Conservation (phyloP, 2,329 filamentous ascomycete species). For the Chaetomium sp. region DNA sequence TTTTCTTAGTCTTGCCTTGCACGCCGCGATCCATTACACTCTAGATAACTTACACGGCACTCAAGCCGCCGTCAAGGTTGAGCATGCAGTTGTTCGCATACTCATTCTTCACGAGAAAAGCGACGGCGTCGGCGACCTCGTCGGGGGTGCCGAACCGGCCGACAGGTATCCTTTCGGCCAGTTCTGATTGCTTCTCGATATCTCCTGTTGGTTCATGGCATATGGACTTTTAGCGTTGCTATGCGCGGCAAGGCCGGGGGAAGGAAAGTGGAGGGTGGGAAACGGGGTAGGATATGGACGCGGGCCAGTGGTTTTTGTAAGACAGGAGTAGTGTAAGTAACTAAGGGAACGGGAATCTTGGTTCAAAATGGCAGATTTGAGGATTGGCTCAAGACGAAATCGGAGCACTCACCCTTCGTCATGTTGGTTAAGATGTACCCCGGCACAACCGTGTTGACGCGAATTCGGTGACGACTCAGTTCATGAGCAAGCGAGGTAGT, state of each 20-base stretch:
- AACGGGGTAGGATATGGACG: too few relatives aligned
- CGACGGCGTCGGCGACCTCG: constrained; percentile 75
- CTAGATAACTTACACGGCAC: constrained; percentile 46
- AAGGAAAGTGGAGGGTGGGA: too few relatives aligned
- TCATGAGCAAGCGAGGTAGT: constrained; percentile 62
- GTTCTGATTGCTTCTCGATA: constrained; percentile 1
- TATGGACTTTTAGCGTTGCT: not conserved
- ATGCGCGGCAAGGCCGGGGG: not conserved
- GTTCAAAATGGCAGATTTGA: not conserved
- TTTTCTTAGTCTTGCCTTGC: not conserved
- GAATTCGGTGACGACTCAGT: constrained; percentile 53
- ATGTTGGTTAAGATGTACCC: constrained; percentile 80
- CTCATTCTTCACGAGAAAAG: constrained; percentile 69
- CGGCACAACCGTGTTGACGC: constrained; percentile 75
- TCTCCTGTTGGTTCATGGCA: constrained; percentile 1
- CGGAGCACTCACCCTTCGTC: constrained; percentile 55
- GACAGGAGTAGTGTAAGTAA: too few relatives aligned
- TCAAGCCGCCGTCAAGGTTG: constrained; percentile 79
- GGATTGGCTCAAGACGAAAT: not conserved
- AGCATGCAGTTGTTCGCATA: constrained; percentile 85
- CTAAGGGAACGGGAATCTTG: too few relatives aligned
- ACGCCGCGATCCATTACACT: too few relatives aligned
- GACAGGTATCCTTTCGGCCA: constrained; percentile 48
- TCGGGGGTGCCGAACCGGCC: constrained; percentile 58
- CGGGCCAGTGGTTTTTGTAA: not conserved